A percentile compares a stretch with the other conserved stretches of the same genome.
Conservation (phyloP, 148 eudicot species). For the Fallopia convolvulus region DNA sequence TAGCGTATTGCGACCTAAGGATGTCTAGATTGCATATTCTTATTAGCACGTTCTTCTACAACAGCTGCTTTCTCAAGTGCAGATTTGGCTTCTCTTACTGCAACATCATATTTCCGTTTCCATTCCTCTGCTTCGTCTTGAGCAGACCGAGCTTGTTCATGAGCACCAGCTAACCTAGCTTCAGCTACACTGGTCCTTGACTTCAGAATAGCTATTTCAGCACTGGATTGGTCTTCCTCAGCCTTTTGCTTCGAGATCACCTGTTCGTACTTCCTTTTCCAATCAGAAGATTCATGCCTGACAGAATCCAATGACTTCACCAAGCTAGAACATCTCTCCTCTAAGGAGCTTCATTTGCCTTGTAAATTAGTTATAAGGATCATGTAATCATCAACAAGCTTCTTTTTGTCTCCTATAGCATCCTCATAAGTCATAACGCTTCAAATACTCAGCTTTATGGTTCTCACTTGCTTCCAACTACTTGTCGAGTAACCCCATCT, state of each 20-base stretch:
- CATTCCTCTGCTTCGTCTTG: slow-evolving; percentile 94
- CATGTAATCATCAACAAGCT: slow-evolving; percentile 81
- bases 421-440: slow-evolving; percentile 93
- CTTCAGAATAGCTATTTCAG: slow-evolving; percentile 66
- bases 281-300: slow-evolving; percentile 63
- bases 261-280: slow-evolving; percentile 79
- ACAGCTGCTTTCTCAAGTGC: slow-evolving; percentile 89
- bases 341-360: slow-evolving; percentile 74
- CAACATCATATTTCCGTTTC: slow-evolving; percentile 81
- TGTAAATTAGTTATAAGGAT: slow-evolving; percentile 65
- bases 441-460: slow-evolving; percentile 76
- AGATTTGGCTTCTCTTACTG: slow-evolving; percentile 77
- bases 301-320: slow-evolving; percentile 55
- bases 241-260: slow-evolving; percentile 57
- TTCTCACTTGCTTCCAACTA: slow-evolving; percentile 87
- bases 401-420: slow-evolving; percentile 74
- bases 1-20: slow-evolving; percentile 66
- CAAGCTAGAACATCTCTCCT: slow-evolving; percentile 72
- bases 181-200: slow-evolving; percentile 78
- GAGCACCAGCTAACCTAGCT: slow-evolving; percentile 89
- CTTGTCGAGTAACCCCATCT: slow-evolving; percentile 63
- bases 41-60: slow-evolving; percentile 70
- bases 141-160: slow-evolving; percentile 78
- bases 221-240: slow-evolving; percentile 61
- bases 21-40: slow-evolving; percentile 64